Base-by-base conservation (phyloP, 2,329 filamentous ascomycete species). In the Graphilbum fragrans region DNA sequence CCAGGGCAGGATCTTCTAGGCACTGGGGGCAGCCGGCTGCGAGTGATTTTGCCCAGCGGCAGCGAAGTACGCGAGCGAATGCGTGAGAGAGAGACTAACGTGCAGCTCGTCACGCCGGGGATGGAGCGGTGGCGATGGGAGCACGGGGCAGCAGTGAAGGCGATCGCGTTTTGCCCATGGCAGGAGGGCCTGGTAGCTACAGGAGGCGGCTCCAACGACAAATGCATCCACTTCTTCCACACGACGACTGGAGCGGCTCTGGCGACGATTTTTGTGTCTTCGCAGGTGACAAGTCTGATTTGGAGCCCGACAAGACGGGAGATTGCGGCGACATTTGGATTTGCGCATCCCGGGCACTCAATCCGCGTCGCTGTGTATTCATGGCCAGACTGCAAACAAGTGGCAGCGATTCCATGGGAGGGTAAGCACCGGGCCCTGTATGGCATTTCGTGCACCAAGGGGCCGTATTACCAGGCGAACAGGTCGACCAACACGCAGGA, bases 151-250 rank as follows among this genome's bases (percentile, higher is more conserved):
- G 92, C 92, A 3, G 84, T 96, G 50, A 98, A 98, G 60, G 92
- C 92, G 25, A 92, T 96, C 51, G 87, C 92, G 2, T 96, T 96
- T 60, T 94, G 90, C 48, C 90, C 92, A 0, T 98, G 88, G 90
- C 83, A 90, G 43, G 76, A 83, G 20, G 83, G 82, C 4, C 70
- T 98, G 5, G 62, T 98, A 32, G 92, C 92, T 14, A 93, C 90
- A 1, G 87, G 92, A 3, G 90, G 92, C 32, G 92, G 92, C 20
- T 90, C 85, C 36, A 94, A 93, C 53, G 90, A 98, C 63, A 86
- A 86, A 52, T 86, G 86, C 58, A 94, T 98, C 44, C 88, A 94
- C 61, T 98, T 98, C 65, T 95, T 83, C 60, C 88, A 96, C 59
- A 83, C 86, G 1, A 71, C 72, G 18, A 88, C 87, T 0, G 92